These are phyloP conservation scores for Adansonia rubrostipa DNA, from an alignment of 441 rosid genomes.

Conservation along the genomic window DNA sequence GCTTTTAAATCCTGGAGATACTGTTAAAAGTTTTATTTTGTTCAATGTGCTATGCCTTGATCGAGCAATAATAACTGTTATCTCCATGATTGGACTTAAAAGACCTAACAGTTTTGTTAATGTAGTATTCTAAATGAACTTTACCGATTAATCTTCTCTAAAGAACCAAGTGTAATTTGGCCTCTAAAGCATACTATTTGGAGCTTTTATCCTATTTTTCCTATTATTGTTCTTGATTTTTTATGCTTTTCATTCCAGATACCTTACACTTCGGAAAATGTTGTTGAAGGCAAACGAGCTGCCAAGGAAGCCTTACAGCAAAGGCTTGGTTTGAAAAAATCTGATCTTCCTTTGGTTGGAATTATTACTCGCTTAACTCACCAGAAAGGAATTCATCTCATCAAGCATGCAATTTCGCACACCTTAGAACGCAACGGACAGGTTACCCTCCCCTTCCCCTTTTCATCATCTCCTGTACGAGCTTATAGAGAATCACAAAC, in stretches of 20 bases:
- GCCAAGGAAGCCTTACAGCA: constrained; percentile 88
- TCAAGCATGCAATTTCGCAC: constrained; percentile 89
- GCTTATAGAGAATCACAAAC: neutral
- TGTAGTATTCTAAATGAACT: neutral
- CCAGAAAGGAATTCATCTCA: constrained; percentile 96
- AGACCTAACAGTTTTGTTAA: neutral
- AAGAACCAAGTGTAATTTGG: neutral
- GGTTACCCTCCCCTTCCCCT: constrained; percentile 40
- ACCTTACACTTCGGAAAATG: constrained; percentile 79
- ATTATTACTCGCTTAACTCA: constrained; percentile 90
- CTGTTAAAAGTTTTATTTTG: neutral
- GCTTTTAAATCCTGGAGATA: neutral
- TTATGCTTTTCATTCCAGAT: constrained; percentile 49
- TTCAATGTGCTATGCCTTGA: neutral
- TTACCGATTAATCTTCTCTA: neutral
- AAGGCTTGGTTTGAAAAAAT: constrained; percentile 65
- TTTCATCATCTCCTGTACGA: neutral
- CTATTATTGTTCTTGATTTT: constrained; percentile 25
- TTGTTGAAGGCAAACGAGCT: constrained; percentile 88
- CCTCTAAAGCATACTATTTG: neutral
- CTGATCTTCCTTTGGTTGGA: constrained; percentile 83
- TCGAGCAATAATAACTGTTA: neutral
- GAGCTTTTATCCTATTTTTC: constrained; percentile 21
- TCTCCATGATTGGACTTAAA: neutral
- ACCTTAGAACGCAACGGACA: constrained; percentile 87